Evolutionary conservation across 331 rosid species (phyloP).

Genomic region (Telfairia occidentalis): DNA sequence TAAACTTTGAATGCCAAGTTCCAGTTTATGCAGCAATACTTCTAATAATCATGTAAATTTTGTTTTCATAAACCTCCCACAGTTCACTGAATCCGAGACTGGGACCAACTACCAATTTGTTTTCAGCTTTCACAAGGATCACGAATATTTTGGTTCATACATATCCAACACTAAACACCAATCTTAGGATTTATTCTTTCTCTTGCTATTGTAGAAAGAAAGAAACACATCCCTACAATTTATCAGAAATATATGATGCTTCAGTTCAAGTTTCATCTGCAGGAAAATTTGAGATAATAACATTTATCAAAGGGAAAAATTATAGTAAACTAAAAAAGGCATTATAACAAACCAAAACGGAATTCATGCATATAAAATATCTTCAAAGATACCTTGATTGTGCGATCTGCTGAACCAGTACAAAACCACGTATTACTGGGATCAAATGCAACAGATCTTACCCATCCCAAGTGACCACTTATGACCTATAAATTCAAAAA

Average conservation of each 20-base stretch:
- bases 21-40: not conserved
- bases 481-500: constrained; percentile 51
- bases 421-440: constrained; percentile 95
- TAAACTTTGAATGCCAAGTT: not conserved
- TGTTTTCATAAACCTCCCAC: not conserved
- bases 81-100: not conserved
- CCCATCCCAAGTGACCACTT: constrained; percentile 99
- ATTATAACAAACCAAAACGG: not conserved
- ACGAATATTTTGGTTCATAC: not conserved
- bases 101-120: not conserved
- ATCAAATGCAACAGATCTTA: constrained; percentile 89
- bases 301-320: not conserved
- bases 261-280: not conserved
- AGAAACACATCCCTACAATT: not conserved
- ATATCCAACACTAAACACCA: not conserved
- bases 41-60: not conserved
- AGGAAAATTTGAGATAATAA: not conserved
- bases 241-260: not conserved
- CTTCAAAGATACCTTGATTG: constrained; percentile 68
- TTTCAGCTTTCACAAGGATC: no score
- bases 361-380: not conserved
- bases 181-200: not conserved
- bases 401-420: constrained; percentile 98
- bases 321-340: not conserved
- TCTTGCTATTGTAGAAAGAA: not conserved